Conservation (phyloP, 1,284 basidiomycete species). For the Papiliotrema fonsecae region DNA sequence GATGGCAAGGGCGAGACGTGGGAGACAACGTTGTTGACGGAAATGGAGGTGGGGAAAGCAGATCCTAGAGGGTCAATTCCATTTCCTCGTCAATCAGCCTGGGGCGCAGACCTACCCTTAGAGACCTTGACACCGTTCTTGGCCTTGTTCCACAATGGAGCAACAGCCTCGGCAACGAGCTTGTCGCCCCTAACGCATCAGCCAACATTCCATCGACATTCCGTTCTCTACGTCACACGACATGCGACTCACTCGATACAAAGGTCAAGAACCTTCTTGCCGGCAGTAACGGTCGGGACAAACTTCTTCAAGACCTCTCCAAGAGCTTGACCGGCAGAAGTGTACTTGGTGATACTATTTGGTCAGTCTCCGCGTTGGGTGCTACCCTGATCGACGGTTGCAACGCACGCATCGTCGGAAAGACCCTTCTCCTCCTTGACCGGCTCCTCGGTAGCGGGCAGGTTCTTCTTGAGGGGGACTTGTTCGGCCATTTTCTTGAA, state of each 20-base stretch:
- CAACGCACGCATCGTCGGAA: conserved; percentile 44
- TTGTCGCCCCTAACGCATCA: conserved; percentile 63
- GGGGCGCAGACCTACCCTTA: conserved; percentile 67
- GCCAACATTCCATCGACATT: neutral
- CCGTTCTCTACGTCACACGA: neutral
- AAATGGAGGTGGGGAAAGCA: conserved; percentile 90
- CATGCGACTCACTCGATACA: conserved; percentile 59
- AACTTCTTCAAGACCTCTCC: conserved; percentile 81
- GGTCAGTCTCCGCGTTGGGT: no score
- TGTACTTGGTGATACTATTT: conserved; percentile 51
- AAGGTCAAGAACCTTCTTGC: conserved; percentile 78
- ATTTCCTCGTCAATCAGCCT: no score
- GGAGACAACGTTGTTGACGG: conserved; percentile 69
- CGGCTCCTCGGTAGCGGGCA: conserved; percentile 28
- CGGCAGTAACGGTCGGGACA: conserved; percentile 68
- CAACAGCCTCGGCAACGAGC: conserved; percentile 78
- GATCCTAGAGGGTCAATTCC: conserved; percentile 71
- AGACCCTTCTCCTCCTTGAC: conserved; percentile 45
- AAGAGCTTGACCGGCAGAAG: conserved; percentile 87
- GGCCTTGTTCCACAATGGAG: conserved; percentile 82
- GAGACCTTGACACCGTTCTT: conserved; percentile 77
- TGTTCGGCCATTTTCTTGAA: conserved; percentile 17
- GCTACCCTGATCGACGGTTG: neutral
- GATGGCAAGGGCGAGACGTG: conserved; percentile 57
- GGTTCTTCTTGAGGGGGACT: conserved; percentile 30